Evolutionary conservation across 495 filamentous ascomycete species (phyloP).

Genomic region (Annulohypoxylon nitens): DNA sequence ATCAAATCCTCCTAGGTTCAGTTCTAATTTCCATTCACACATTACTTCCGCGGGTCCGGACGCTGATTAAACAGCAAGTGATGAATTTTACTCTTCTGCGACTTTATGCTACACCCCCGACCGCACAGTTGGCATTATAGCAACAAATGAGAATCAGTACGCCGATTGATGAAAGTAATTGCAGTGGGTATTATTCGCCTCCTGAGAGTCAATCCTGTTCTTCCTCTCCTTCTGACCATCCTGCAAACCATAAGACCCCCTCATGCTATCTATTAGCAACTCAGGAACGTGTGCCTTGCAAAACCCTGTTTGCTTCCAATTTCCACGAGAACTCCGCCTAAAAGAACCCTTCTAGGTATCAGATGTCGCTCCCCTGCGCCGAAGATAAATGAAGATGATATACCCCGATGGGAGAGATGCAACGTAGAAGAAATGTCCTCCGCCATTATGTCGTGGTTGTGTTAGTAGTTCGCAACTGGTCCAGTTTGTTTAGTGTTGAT

Average conservation of each 20-base stretch:
- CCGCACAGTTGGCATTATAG: conserved; percentile 3
- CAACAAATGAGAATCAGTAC: conserved; percentile 15
- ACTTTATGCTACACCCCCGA: conserved; percentile 21
- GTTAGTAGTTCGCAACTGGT: not conserved
- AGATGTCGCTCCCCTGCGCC: conserved; percentile 11
- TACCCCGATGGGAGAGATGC: not conserved
- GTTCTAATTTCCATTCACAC: not conserved
- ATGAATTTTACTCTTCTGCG: not conserved
- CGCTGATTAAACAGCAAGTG: not conserved
- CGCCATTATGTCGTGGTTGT: not conserved
- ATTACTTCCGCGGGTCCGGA: not conserved
- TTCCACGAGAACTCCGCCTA: conserved; percentile 23
- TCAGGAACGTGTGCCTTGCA: conserved; percentile 1
- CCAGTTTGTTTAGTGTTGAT: not conserved
- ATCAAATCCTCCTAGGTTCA: not conserved
- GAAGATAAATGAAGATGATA: conserved; percentile 1
- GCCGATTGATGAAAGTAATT: conserved; percentile 35
- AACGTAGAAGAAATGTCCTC: conserved; percentile 4
- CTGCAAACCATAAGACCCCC: conserved; percentile 21
- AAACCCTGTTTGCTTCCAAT: conserved; percentile 10
- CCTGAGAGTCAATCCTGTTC: conserved; percentile 42
- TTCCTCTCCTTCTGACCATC: conserved; percentile 35
- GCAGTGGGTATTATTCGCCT: conserved; percentile 52
- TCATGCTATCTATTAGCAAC: conserved; percentile 23
- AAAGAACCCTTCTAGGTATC: not conserved